These are phyloP conservation scores for Cicer yamashitae DNA, from an alignment of 306 rosid genomes.

Conservation along the genomic window DNA sequence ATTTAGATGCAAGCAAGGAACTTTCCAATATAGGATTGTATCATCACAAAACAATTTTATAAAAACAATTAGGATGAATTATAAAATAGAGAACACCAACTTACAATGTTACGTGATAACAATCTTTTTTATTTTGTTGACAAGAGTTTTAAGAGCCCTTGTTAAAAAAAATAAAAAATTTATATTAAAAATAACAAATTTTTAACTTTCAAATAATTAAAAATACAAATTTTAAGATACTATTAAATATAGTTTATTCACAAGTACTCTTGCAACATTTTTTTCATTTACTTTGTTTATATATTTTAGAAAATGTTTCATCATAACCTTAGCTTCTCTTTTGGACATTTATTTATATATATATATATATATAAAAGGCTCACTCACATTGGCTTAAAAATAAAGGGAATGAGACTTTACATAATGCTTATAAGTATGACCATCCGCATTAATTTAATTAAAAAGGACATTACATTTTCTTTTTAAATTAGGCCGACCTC, in stretches of 20 bases:
- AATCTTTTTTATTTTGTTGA: too few species aligned
- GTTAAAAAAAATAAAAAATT: too few species aligned
- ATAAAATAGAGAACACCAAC: constrained; percentile 7
- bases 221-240: too few species aligned
- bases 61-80: neutral
- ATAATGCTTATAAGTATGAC: constrained; percentile 33
- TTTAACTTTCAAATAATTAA: too few species aligned
- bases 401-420: constrained; percentile 36
- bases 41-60: constrained; percentile 17
- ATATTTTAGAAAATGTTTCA: neutral
- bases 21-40: constrained; percentile 42
- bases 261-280: too few species aligned
- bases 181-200: too few species aligned
- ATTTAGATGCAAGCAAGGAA: constrained; percentile 38
- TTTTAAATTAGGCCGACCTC: constrained; percentile 48
- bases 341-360: constrained; percentile 4
- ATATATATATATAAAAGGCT: constrained; percentile 11
- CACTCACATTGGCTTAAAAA: constrained; percentile 38
- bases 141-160: too few species aligned
- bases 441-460: constrained; percentile 28
- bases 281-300: too few species aligned
- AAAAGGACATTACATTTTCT: constrained; percentile 3
- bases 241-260: too few species aligned
- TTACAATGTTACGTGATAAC: neutral
- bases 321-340: constrained; percentile 14